Conservation (phyloP, 192 early-diverging fungal genomes). For the Diversispora epigaea region DNA sequence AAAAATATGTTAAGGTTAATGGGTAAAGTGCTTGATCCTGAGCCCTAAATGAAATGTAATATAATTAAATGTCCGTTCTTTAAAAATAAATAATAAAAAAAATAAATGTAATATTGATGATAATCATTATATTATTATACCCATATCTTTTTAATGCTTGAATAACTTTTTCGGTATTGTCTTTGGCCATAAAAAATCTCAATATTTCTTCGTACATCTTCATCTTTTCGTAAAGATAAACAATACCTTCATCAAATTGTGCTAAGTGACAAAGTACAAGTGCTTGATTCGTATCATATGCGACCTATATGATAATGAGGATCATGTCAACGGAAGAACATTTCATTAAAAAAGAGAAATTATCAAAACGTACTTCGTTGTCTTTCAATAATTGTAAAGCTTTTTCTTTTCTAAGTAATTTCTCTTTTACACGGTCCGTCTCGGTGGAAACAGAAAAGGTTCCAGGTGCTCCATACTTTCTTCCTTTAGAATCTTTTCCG, state of each 20-base stretch:
- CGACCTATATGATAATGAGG: constrained; percentile 38
- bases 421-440: constrained; percentile 34
- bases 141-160: constrained; percentile 63
- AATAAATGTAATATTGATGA: no score
- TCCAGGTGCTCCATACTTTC: constrained; percentile 28
- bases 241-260: constrained; percentile 79
- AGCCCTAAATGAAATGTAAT: constrained; percentile 38
- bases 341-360: background rate
- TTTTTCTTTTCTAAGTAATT: constrained; percentile 52
- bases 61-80: no score
- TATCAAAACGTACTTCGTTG: constrained; percentile 39
- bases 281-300: constrained; percentile 89
- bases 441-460: constrained; percentile 21
- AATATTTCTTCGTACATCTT: constrained; percentile 72
- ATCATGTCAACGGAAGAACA: background rate
- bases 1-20: constrained; percentile 70
- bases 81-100: no score
- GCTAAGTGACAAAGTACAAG: constrained; percentile 86
- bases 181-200: constrained; percentile 69
- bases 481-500: constrained; percentile 19
- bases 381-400: constrained; percentile 70
- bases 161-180: constrained; percentile 65
- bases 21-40: constrained; percentile 69
- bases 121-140: constrained; percentile 40
- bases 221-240: constrained; percentile 86